Evolutionary conservation across 2,329 filamentous ascomycete genomes (phyloP), one percentile per base, ranked within the genome.

Genomic region (Apiospora marii): DNA sequence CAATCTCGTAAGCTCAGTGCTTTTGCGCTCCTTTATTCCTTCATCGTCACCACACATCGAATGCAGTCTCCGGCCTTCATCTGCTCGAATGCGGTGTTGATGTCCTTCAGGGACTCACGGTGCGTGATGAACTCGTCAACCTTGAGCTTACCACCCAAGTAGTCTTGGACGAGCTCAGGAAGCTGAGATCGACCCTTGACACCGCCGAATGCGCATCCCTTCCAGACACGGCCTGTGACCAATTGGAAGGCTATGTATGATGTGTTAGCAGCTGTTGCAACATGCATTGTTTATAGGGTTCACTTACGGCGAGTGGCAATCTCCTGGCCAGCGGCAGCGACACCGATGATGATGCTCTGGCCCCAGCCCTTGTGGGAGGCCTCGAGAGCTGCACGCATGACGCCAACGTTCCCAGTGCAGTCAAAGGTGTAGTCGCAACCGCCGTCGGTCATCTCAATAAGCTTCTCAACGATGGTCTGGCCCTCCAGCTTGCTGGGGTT

Each of bases 341-440:
- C 96, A 84, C 96, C 96, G 80, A 99, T 99, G 83, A 99, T 91
- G 84, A 99, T 98, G 82, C 93, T 97, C 89, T 98, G 91, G 80
- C 96, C 96, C 96, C 96, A 99, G 68, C 96, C 96, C 91, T 99
- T 99, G 89, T 99, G 96, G 88, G 95, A 98, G 68, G 96, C 95
- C 87, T 99, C 96, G 74, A 99, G 91, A 53, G 96, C 96, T 70
- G 94, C 93, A 75, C 96, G 90, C 96, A 81, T 99, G 72, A 99
- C 96, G 78, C 92, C 90, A 70, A 98, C 95, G 81, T 98, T 98
- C 73, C 96, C 96, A 8, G 96, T 99, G 89, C 96, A 98, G 87
- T 99, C 96, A 82, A 99, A 99, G 69, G 96, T 99, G 88, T 98
- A 98, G 87, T 99, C 96, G 83, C 95, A 97, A 70, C 96, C 96